These are phyloP conservation scores for Schwanniomyces occidentalis DNA, from an alignment of 805 yeast species.

Conservation along the genomic window DNA sequence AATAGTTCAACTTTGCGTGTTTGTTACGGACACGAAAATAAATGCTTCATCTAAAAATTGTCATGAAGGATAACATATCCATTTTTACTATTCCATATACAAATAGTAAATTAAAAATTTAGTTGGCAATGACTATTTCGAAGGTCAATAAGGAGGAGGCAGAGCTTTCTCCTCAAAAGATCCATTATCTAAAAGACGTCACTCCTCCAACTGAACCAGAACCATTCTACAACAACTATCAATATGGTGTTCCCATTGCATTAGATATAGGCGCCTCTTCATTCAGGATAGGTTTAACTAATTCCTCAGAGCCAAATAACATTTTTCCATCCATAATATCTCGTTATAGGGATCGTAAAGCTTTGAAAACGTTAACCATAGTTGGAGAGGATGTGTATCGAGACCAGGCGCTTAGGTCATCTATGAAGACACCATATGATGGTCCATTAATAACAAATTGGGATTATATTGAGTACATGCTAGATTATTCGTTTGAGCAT, in stretches of 20 bases:
- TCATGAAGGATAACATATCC: too few species aligned
- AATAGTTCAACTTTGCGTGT: slow-evolving; percentile 1
- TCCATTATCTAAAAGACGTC: slow-evolving; percentile 45
- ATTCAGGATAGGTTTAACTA: slow-evolving; percentile 61
- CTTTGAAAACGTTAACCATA: slow-evolving; percentile 60
- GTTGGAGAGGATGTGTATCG: slow-evolving; percentile 81
- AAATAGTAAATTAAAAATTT: not conserved
- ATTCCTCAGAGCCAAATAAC: slow-evolving; percentile 49
- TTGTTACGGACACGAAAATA: slow-evolving; percentile 6
- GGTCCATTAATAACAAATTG: slow-evolving; percentile 87
- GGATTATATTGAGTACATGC: slow-evolving; percentile 81
- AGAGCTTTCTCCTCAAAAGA: slow-evolving; percentile 41
- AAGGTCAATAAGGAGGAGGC: slow-evolving; percentile 7
- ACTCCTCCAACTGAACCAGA: slow-evolving; percentile 39
- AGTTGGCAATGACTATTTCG: slow-evolving; percentile 2
- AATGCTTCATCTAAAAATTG: not conserved
- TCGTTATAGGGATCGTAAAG: slow-evolving; percentile 74
- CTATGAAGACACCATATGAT: slow-evolving; percentile 80
- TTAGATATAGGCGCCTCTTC: slow-evolving; percentile 78
- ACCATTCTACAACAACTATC: slow-evolving; percentile 50
- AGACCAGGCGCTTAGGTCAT: slow-evolving; percentile 68
- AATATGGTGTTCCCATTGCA: slow-evolving; percentile 70
- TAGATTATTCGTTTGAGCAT: slow-evolving; percentile 84
- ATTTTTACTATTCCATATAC: not conserved
- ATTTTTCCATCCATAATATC: slow-evolving; percentile 70